Percentiles rank a stretch among this genome's conserved stretches.
Conservation (phyloP, 106 monocot genomes). For the Platanthera zijinensis region DNA sequence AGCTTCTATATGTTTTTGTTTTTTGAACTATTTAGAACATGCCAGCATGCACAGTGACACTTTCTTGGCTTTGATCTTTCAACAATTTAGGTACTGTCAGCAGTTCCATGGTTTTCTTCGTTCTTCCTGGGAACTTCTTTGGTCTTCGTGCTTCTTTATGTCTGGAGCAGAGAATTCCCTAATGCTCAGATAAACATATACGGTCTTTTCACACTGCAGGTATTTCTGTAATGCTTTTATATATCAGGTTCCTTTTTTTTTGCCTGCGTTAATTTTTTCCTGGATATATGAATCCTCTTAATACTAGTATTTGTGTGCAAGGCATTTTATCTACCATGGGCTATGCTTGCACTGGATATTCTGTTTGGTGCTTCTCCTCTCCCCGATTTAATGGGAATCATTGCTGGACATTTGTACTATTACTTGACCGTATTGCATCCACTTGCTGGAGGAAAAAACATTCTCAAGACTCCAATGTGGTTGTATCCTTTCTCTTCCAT, state of each 20-base stretch:
- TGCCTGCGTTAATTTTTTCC: neutral
- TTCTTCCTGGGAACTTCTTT: slow-evolving; percentile 55
- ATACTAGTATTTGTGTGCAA: slow-evolving; percentile 7
- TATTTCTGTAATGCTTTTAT: slow-evolving; percentile 5
- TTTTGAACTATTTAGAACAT: neutral
- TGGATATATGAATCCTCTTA: neutral
- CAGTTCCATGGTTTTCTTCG: slow-evolving; percentile 32
- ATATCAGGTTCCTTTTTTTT: neutral
- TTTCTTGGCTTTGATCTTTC: neutral
- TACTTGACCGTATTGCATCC: slow-evolving; percentile 84
- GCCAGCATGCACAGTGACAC: neutral
- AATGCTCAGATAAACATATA: slow-evolving; percentile 80
- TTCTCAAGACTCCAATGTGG: slow-evolving; percentile 76
- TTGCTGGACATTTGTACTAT: slow-evolving; percentile 89
- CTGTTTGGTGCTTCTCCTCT: slow-evolving; percentile 71
- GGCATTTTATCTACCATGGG: slow-evolving; percentile 97
- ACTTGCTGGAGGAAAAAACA: slow-evolving; percentile 60
- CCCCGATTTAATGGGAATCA: slow-evolving; percentile 79
- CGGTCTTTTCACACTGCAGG: slow-evolving; percentile 80
- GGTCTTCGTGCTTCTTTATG: slow-evolving; percentile 92
- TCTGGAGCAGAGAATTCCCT: slow-evolving; percentile 96
- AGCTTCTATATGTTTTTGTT: neutral
- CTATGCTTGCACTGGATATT: slow-evolving; percentile 78
- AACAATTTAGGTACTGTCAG: slow-evolving; percentile 55
- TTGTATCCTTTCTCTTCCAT: slow-evolving; percentile 77